These are phyloP conservation scores for Marchantia paleacea DNA, from an alignment of 225 moss, liverwort and hornwort genomes.

Conservation along the genomic window DNA sequence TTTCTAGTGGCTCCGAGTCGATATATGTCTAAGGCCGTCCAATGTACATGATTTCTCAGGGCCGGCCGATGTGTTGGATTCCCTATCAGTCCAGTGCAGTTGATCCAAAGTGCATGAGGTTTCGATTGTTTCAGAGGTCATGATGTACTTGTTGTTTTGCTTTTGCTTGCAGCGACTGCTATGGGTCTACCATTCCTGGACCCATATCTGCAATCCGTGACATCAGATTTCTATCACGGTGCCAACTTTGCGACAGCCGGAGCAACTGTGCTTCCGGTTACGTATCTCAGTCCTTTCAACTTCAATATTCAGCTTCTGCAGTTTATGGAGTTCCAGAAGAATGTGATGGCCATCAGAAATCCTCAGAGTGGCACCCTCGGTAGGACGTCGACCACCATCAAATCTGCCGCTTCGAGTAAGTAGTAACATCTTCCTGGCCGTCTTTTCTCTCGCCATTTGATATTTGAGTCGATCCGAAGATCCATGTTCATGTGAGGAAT, in stretches of 20 bases:
- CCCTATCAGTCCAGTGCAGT: neutral
- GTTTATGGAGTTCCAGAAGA: constrained; percentile 32
- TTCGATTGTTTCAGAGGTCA: neutral
- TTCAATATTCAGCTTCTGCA: constrained; percentile 41
- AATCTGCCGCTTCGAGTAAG: constrained; percentile 9
- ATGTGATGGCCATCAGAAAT: constrained; percentile 26
- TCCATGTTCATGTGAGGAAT: too few relatives aligned
- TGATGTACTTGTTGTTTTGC: neutral
- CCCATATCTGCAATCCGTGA: constrained; percentile 47
- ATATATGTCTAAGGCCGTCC: too few relatives aligned
- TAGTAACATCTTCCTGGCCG: neutral
- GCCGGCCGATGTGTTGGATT: neutral
- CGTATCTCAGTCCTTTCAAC: constrained; percentile 46
- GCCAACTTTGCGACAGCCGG: constrained; percentile 57
- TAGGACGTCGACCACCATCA: constrained; percentile 36
- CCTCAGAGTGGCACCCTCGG: constrained; percentile 23
- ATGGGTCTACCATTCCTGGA: constrained; percentile 48
- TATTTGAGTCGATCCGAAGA: neutral
- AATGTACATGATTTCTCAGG: too few relatives aligned
- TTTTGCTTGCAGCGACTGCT: constrained; percentile 37
- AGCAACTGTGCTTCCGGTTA: constrained; percentile 38
- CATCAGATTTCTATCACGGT: constrained; percentile 49
- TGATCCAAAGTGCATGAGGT: neutral
- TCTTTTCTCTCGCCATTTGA: neutral
- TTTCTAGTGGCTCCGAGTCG: too few relatives aligned